Base-by-base conservation (phyloP, 306 rosid genomes). In the Acacia crassicarpa region DNA sequence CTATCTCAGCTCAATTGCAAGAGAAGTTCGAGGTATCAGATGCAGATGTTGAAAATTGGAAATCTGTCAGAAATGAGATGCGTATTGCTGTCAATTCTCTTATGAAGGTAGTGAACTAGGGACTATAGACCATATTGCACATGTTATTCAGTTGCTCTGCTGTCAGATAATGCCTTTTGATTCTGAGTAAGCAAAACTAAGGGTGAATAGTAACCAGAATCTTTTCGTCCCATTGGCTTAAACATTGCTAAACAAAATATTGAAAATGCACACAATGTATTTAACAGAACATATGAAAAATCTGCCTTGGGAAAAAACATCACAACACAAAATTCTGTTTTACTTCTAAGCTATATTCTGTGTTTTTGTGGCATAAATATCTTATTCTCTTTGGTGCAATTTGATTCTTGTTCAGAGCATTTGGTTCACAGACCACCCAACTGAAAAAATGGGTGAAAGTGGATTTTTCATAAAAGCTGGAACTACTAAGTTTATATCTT, bases 1-100 rank as follows among this genome's bases (percentile, higher is more conserved):
- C 88, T 67, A 74, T 89, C 81, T 76, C 91, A 38, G 80, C 83
- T 19, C 92, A 89, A 49, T 77, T 93, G 84, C 83, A 87, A 74
- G 91, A 84, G 58, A 89, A 84, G 48, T 72, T 70, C 32, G 97
- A 92, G 78, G 72, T 74, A 48, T 75, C 88, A 9, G 94, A 90
- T 79, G 59, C 23, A 53, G 96, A 88, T 78, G 82, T 91, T 66
- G 94, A 91, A 83, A 82, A 86, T 25, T 88, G 86, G 78, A 92
- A 86, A 87, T 80, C 89, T 78, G 87, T 92, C 75, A 91, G 92
- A 86, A 86, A 84, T 78, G 98, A 92, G 90, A 79, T 90, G 86
- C 97, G 90, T 38, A 65, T 80, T 59, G 97, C 98, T 67, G 19
- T 93, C 74, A 87, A 86, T 86, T 82, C 88, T 78, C 92, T 96